These are phyloP conservation scores for Pisolithus microcarpus DNA, from an alignment of 768 basidiomycete genomes.

Conservation along the genomic window DNA sequence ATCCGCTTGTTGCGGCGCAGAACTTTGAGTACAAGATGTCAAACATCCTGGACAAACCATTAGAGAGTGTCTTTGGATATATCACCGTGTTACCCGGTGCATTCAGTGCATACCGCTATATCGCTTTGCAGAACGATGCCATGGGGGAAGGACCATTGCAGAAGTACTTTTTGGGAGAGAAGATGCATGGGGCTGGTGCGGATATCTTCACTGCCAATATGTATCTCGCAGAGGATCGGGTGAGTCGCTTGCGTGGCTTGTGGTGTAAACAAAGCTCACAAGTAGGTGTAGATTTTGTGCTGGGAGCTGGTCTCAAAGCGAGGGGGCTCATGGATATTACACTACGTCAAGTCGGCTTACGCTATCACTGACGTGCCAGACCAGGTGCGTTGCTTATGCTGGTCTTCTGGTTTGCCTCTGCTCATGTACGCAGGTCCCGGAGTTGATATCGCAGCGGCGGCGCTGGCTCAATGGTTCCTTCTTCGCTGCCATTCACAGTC, in stretches of 20 bases:
- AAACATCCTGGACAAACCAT: slow-evolving; percentile 87
- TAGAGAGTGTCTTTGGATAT: slow-evolving; percentile 88
- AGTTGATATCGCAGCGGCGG: slow-evolving; percentile 89
- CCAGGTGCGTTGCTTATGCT: slow-evolving; percentile 39
- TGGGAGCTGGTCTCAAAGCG: slow-evolving; percentile 98
- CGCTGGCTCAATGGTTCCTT: slow-evolving; percentile 98
- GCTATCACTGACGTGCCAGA: slow-evolving; percentile 93
- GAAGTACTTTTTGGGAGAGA: slow-evolving; percentile 97
- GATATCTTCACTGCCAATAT: slow-evolving; percentile 96
- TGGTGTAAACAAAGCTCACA: not conserved
- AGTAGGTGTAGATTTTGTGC: slow-evolving; percentile 65
- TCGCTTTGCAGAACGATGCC: slow-evolving; percentile 82
- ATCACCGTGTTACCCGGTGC: slow-evolving; percentile 92
- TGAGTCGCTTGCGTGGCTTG: slow-evolving; percentile 22
- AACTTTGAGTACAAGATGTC: slow-evolving; percentile 95
- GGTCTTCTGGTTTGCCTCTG: not conserved
- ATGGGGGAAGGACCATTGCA: slow-evolving; percentile 82
- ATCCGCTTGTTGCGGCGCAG: slow-evolving; percentile 85
- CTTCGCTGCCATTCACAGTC: slow-evolving; percentile 92
- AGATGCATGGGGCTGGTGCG: slow-evolving; percentile 80
- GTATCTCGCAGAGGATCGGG: slow-evolving; percentile 90
- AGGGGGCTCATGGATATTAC: slow-evolving; percentile 82
- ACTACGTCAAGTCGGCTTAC: slow-evolving; percentile 94
- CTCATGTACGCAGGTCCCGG: slow-evolving; percentile 54
- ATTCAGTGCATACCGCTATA: slow-evolving; percentile 87